Percentiles rank a stretch among this genome's conserved stretches.
Evolutionary conservation across 2,329 filamentous ascomycete genomes (phyloP).

Genomic region (Colletotrichum caudatum): DNA sequence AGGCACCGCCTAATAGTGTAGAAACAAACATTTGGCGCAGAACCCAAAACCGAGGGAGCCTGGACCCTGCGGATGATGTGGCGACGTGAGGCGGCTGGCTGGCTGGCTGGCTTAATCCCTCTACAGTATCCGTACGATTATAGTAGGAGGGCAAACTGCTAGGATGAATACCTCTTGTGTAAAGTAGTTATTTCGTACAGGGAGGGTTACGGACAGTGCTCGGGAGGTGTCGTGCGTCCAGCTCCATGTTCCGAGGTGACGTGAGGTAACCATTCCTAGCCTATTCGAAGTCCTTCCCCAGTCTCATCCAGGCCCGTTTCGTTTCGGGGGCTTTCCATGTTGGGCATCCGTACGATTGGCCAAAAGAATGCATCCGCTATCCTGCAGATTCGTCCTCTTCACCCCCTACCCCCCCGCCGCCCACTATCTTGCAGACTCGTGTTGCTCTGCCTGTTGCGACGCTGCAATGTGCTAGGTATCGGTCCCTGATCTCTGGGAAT

Average conservation of each 20-base stretch:
- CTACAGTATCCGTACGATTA: not conserved
- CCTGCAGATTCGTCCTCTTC: slow-evolving; percentile 24
- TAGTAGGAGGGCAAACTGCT: not conserved
- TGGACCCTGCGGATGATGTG: not conserved
- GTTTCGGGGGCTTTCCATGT: slow-evolving; percentile 5
- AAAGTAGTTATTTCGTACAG: not conserved
- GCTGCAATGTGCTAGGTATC: slow-evolving; percentile 32
- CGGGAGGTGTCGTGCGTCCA: not conserved
- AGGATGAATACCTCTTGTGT: not conserved
- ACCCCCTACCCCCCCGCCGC: slow-evolving; percentile 16
- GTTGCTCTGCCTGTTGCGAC: slow-evolving; percentile 21
- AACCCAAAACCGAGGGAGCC: slow-evolving; percentile 3
- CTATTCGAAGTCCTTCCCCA: not conserved
- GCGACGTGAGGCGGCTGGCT: not conserved
- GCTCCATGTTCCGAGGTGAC: not conserved
- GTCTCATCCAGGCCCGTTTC: slow-evolving; percentile 21
- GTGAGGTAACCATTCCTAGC: not conserved
- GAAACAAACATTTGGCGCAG: slow-evolving; percentile 13
- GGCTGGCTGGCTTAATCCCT: not conserved
- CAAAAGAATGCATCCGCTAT: slow-evolving; percentile 22
- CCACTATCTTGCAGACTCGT: slow-evolving; percentile 12
- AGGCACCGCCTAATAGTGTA: not conserved
- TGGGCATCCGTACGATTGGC: slow-evolving; percentile 7
- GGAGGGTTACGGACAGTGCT: not conserved
- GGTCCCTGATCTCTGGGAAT: slow-evolving; percentile 39